Percentiles rank a stretch among this genome's conserved stretches.
Evolutionary conservation across 208 protist genomes (phyloP).

Genomic region (Strigomonas culicis): DNA sequence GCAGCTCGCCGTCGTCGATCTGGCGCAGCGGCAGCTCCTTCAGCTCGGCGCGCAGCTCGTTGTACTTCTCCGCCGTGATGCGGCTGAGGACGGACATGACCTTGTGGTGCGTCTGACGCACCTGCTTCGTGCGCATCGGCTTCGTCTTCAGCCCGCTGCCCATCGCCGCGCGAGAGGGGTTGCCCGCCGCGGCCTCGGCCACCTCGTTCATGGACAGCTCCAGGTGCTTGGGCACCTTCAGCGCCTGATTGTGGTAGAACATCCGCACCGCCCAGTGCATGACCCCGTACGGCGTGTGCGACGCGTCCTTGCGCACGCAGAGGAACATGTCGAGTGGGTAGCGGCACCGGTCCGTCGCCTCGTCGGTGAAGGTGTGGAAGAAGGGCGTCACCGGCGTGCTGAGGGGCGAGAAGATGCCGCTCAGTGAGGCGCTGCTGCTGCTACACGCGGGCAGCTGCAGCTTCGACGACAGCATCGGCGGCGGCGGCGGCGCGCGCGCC

Average conservation of each 20-base stretch:
- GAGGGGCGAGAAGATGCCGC: slow-evolving; percentile 57
- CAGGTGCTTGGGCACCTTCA: slow-evolving; percentile 81
- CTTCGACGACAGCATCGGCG: slow-evolving; percentile 16
- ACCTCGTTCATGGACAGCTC: slow-evolving; percentile 67
- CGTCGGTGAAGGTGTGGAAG: slow-evolving; percentile 62
- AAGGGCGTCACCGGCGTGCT: slow-evolving; percentile 41
- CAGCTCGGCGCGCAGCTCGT: slow-evolving; percentile 65
- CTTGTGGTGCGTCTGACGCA: slow-evolving; percentile 78
- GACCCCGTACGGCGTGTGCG: slow-evolving; percentile 84
- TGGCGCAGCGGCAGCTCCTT: slow-evolving; percentile 74
- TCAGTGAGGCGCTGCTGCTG: slow-evolving; percentile 16
- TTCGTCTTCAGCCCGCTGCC: slow-evolving; percentile 46
- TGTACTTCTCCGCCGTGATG: slow-evolving; percentile 80
- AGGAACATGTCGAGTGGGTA: slow-evolving; percentile 84
- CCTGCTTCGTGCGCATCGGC: slow-evolving; percentile 38
- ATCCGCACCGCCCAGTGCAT: slow-evolving; percentile 70
- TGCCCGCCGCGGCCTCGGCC: slow-evolving; percentile 37
- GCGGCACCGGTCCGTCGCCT: slow-evolving; percentile 34
- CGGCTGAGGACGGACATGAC: slow-evolving; percentile 85
- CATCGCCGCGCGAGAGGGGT: slow-evolving; percentile 56
- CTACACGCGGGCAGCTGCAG: not conserved
- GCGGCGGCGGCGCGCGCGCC: slow-evolving; percentile 11
- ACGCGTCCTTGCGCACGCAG: slow-evolving; percentile 67
- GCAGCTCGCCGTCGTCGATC: slow-evolving; percentile 70
- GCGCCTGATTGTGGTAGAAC: slow-evolving; percentile 62